Evolutionary conservation across 192 early-diverging fungal genomes (phyloP).

Genomic region (Dimargaris xerosporica): DNA sequence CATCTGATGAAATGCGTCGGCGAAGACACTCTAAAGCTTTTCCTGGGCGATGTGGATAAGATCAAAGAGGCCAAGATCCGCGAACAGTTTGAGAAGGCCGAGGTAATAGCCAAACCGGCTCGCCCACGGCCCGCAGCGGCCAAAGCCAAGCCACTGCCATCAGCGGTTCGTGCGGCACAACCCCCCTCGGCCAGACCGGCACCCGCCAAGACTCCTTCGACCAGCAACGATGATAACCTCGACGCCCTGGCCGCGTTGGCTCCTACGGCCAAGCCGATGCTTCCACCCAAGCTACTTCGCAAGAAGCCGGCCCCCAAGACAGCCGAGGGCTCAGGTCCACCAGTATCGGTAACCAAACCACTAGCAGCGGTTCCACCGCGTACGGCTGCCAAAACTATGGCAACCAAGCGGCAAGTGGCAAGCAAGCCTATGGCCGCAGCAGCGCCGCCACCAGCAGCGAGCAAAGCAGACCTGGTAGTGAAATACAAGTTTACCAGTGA

Average conservation of each 20-base stretch:
- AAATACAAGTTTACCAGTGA: conserved; percentile 25
- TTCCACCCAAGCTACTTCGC: conserved; percentile 18
- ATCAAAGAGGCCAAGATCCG: conserved; percentile 74
- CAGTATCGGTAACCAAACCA: conserved; percentile 21
- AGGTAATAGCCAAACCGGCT: conserved; percentile 47
- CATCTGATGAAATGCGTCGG: conserved; percentile 79
- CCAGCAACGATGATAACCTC: neutral
- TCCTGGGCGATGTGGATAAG: conserved; percentile 74
- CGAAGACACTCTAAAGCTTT: conserved; percentile 53
- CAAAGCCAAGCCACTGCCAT: conserved; percentile 13
- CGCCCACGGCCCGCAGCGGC: conserved; percentile 25
- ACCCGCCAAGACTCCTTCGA: conserved; percentile 15
- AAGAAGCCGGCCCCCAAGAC: conserved; percentile 14
- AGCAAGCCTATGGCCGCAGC: too few species aligned
- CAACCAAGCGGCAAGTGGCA: conserved; percentile 20
- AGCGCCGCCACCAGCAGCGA: conserved; percentile 20
- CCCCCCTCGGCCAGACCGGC: conserved; percentile 15
- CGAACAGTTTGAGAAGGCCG: conserved; percentile 80
- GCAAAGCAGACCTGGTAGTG: conserved; percentile 16
- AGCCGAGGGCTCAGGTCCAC: conserved; percentile 13
- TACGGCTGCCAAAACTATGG: conserved; percentile 22
- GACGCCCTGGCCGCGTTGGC: conserved; percentile 19
- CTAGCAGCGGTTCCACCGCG: conserved; percentile 12
- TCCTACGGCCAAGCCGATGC: conserved; percentile 15
- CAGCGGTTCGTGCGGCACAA: conserved; percentile 11